Base-by-base conservation (phyloP, 139 green algal species). In the Chlorella sp. region DNA sequence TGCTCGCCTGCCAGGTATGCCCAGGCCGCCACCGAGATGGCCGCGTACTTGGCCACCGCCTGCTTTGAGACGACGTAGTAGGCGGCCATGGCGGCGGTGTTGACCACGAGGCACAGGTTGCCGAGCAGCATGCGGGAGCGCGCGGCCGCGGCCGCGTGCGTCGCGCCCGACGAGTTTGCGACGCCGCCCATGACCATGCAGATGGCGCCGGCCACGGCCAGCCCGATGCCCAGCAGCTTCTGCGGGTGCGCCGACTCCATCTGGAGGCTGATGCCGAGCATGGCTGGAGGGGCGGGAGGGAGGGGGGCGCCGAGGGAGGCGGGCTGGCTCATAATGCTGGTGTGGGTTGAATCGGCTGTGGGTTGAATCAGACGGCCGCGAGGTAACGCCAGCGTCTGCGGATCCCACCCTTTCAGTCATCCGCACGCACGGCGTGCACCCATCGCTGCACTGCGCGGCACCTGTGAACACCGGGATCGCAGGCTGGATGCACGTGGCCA, bases 401-500 rank as follows among this genome's bases (percentile, higher is more conserved):
- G n/a, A n/a, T n/a, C n/a, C n/a, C n/a, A n/a, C n/a, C n/a, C n/a
- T n/a, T n/a, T n/a, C n/a, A n/a, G n/a, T n/a, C n/a, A n/a, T n/a
- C n/a, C n/a, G n/a, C n/a, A n/a, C n/a, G n/a, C n/a, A n/a, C n/a
- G n/a, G n/a, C n/a, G n/a, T n/a, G n/a, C n/a, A n/a, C n/a, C n/a
- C n/a, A n/a, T n/a, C n/a, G n/a, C n/a, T n/a, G n/a, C n/a, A n/a
- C n/a, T n/a, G n/a, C n/a, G n/a, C n/a, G n/a, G n/a, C n/a, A n/a
- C n/a, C n/a, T n/a, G n/a, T n/a, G n/a, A n/a, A n/a, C 38, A 94
- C 88, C 1, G 90, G 90, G 58, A 93, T 90, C 43, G 82, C 83
- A 35, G 90, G 90, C 81, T 94, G 90, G 82, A 94, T 92, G 84
- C 88, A 93, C 2, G 86, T 87, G 8, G 90, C 90, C 23, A 93